These are phyloP conservation scores for Helichrysum umbraculigerum DNA, from an alignment of 129 eudicot species.

Conservation along the genomic window DNA sequence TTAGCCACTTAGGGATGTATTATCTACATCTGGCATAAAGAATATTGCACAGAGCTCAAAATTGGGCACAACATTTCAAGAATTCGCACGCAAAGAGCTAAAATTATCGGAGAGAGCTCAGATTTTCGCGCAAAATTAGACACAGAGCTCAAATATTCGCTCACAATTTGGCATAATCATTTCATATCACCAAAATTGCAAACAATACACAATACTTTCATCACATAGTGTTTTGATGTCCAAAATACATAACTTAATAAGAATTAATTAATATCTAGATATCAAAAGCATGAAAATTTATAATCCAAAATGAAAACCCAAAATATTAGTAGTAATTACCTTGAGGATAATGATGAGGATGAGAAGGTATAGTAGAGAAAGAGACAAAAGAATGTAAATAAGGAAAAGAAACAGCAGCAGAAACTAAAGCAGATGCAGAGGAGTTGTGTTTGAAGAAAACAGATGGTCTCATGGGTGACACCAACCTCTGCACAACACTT, in stretches of 20 bases:
- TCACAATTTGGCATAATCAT: no score
- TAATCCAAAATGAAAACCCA: neutral
- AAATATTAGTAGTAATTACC: slow-evolving; percentile 10
- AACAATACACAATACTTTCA: neutral
- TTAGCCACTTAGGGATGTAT: no score
- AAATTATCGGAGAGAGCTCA: no score
- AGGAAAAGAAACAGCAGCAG: slow-evolving; percentile 15
- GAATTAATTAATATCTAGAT: no score
- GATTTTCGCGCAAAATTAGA: no score
- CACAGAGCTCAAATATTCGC: no score
- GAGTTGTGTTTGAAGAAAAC: slow-evolving; percentile 14
- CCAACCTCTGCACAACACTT: slow-evolving; percentile 29
- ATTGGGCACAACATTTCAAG: no score
- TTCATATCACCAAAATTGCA: neutral
- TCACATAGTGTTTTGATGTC: neutral
- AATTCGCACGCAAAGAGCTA: no score
- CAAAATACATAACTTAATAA: no score
- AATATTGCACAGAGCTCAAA: no score
- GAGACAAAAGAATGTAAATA: slow-evolving; percentile 13
- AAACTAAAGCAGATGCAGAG: neutral
- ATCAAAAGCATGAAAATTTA: neutral
- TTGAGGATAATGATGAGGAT: neutral
- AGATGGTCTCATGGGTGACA: slow-evolving; percentile 14
- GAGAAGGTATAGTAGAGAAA: slow-evolving; percentile 9
- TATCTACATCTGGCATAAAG: no score